Conservation (phyloP, 202 grass and related monocot genomes). For the Panicum virgatum region DNA sequence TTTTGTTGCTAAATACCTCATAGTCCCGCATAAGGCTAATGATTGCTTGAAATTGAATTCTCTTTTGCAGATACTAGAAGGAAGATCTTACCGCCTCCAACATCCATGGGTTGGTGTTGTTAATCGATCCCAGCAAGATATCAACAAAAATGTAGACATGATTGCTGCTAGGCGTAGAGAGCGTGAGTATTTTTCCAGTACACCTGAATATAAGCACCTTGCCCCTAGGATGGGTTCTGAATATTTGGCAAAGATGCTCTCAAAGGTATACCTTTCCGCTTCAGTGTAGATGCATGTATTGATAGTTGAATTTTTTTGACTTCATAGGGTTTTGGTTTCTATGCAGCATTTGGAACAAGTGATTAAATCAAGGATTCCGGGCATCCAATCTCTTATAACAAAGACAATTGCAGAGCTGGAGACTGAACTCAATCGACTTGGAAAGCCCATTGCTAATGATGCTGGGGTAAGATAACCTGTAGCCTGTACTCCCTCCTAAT, state of each 20-base stretch:
- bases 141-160: constrained; percentile 98
- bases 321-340: constrained; percentile 13
- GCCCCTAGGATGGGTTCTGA: constrained; percentile 90
- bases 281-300: not conserved
- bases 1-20: not conserved
- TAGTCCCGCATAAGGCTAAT: not conserved
- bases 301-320: not conserved
- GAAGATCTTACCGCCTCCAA: constrained; percentile 82
- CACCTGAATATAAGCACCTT: constrained; percentile 92
- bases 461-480: constrained; percentile 96
- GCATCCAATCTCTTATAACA: constrained; percentile 93
- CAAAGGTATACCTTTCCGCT: constrained; percentile 61
- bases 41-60: not conserved
- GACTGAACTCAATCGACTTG: constrained; percentile 87
- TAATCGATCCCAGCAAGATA: constrained; percentile 96
- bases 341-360: constrained; percentile 90
- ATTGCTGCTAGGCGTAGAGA: constrained; percentile 91
- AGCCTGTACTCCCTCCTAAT: not conserved
- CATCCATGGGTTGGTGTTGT: constrained; percentile 92
- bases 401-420: constrained; percentile 93
- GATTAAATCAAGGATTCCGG: constrained; percentile 93
- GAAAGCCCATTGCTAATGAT: constrained; percentile 96
- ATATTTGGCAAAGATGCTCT: constrained; percentile 89
- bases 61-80: constrained; percentile 82
- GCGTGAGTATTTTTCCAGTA: constrained; percentile 79